A percentile compares a stretch with the other conserved stretches of the same genome.
These are phyloP conservation scores for Sporobolomyces roseus DNA, from an alignment of 768 basidiomycete species.

Conservation along the genomic window DNA sequence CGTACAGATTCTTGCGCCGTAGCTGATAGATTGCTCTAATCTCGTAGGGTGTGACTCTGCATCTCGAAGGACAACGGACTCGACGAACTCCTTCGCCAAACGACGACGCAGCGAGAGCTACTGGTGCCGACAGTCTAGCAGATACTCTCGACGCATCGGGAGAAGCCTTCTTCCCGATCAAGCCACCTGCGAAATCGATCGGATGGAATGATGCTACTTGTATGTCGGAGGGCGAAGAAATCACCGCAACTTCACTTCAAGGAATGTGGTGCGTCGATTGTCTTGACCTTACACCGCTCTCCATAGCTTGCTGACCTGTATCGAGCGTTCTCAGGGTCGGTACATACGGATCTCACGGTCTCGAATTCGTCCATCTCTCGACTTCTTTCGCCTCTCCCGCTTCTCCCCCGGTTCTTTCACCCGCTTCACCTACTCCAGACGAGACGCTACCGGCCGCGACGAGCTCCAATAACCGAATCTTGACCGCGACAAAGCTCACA, in stretches of 20 bases:
- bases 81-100: not conserved
- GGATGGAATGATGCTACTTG: not conserved
- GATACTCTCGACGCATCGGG: constrained; percentile 13
- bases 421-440: not conserved
- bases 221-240: not conserved
- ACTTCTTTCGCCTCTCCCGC: not conserved
- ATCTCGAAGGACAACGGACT: not conserved
- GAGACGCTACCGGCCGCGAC: not conserved
- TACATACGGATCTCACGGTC: constrained; percentile 36
- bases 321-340: constrained; percentile 24
- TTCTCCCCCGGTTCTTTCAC: not conserved
- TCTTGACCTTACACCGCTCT: not conserved
- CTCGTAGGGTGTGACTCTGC: constrained; percentile 22
- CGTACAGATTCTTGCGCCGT: not conserved
- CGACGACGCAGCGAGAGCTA: not conserved
- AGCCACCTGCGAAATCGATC: constrained; percentile 18
- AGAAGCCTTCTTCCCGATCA: constrained; percentile 36
- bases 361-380: constrained; percentile 35
- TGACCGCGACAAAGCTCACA: constrained; percentile 36
- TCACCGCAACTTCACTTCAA: constrained; percentile 22
- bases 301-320: not conserved
- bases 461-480: not conserved
- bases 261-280: constrained; percentile 23
- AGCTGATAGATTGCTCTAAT: not conserved
- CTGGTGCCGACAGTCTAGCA: constrained; percentile 7